Evolutionary conservation across 2,329 filamentous ascomycete species (phyloP), one percentile per base, ranked within the genome.

Genomic region (Aureobasidium lini): DNA sequence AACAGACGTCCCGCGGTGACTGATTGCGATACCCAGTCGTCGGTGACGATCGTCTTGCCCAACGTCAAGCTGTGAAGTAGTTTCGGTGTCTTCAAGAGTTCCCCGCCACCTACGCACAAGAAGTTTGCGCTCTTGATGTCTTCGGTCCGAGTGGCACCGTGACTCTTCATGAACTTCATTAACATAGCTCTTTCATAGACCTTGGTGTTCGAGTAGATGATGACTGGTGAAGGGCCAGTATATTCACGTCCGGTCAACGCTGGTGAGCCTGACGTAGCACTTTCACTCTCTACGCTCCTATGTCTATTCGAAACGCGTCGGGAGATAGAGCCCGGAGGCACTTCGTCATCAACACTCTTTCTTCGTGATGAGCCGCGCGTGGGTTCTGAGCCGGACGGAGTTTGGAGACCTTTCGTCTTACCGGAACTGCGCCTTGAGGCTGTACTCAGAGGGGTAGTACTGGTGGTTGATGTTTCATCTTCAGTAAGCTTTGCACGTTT

Each of bases 191-290:
- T 44, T 13, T 59, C 47, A 2, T 11, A n/a, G 8, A 53, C 31
- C 15, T 46, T 52, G 9, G 46, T 59, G 16, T 59, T 59, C 2
- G 57, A 50, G 23, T 46, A 59, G 6, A 59, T 15, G 23, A 59
- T 40, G 11, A 49, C 13, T 8, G 47, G 57, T 28, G 57, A 8
- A 13, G 28, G 23, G 31, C 46, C 44, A 11, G 7, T 28, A 10
- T 59, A 59, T 4, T 6, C 28, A 18, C 36, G 23, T 6, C 23
- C 15, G 2, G 7, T 18, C 8, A 15, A 11, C 3, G 36, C 39
- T 15, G 54, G 54, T n/a, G 57, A 58, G 7, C 42, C 54, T 39
- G 44, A 42, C 6, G 43, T n/a, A 11, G 54, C 42, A 7, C 23
- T 48, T 43, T 57, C 54, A 16, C 44, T 48, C 13, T 57, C 42